Evolutionary conservation across 2,329 filamentous ascomycete genomes (phyloP), one percentile per base, ranked within the genome.

Genomic region (Arthroderma sp.): DNA sequence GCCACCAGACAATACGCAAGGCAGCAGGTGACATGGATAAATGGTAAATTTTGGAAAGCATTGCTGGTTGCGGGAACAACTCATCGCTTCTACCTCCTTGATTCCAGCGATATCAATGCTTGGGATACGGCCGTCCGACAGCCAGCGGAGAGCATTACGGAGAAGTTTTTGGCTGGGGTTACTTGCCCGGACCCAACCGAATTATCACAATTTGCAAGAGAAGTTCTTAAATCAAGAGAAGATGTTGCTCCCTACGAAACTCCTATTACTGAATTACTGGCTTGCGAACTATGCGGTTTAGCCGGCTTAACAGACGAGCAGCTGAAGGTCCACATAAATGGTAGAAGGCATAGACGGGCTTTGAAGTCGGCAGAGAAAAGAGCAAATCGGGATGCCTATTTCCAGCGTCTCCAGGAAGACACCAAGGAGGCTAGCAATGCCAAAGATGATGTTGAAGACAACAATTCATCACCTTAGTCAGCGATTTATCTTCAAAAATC

Each of bases 1-100:
- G 84, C 84, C 2, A 98, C 88, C 0, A 75, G 86, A 6, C 86
- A 88, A 53, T 98, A 98, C 58, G 85, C 89, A 2, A 83, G 79
- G 49, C 78, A 82, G 5, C 91, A 98, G 61, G 68, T 85, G 11
- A 77, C 81, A 47, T 98, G 88, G 86, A 93, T 96, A 45, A 76
- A 82, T 10, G 76, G 82, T 53, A 94, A 94, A 58, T 73, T 94
- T 28, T 73, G 91, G 36, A 78, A 81, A 6, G 77, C 80, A 1
- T 66, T 91, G 29, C 70, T 67, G 33, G 72, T 76, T 11, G 70
- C 75, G 32, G 70, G 65, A 2, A 64, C 70, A 10, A 63, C 69
- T 42, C 62, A 74, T 22, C 75, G 68, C 32, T 68, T 95, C 1
- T 96, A 84, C 59, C 65, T 96, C 1, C 65, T 96, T 1, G 86